Base-by-base conservation (phyloP, 2,329 filamentous ascomycete genomes). In the Pyrenochaeta sp. region DNA sequence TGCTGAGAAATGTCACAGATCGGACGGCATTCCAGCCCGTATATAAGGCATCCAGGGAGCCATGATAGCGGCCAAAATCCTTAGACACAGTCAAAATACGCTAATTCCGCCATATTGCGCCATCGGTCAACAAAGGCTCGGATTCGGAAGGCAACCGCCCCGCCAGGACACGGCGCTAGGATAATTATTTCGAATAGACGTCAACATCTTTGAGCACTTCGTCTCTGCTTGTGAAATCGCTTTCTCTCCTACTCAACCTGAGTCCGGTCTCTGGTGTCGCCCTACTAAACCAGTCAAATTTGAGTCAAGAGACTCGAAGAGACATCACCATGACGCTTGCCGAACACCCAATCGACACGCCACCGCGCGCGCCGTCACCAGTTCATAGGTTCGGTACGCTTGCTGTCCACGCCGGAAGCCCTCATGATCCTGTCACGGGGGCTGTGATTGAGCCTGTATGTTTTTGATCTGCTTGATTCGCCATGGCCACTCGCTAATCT, bases 371-470 rank as follows among this genome's bases (percentile, higher is more conserved):
- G 47, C 86, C 89, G 37, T 90, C 91, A 44, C 91, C 92, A 64
- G 84, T 89, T 56, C 89, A 92, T 77, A 84, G 87, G 63, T 98
- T 99, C 80, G 95, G 92, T 61, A 99, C 95, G 47, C 86, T 96
- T 61, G 95, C 95, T 56, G 95, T 99, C 22, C 95, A 99, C 80
- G 93, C 94, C 63, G 95, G 95, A 61, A 87, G 92, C 43, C 92
- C 92, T 71, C 91, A 96, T 78, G 95, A 99, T 81, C 91, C 94
- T 47, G 83, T 87, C 40, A 99, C 94, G 25, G 95, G 95, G 64
- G 95, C 95, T 67, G 95, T 99, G 71, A 99, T 99, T 77, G 92
- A 95, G 80, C 82, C 95, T 69, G 86, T 88, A 75, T 64, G 83
- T 64, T 30, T 42, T 27, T 42, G 28, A 30, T 52, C 9, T 30